phyloP scores from a whole-genome alignment of 2,329 filamentous ascomycete species.

The Aspergillus sp. region DNA sequence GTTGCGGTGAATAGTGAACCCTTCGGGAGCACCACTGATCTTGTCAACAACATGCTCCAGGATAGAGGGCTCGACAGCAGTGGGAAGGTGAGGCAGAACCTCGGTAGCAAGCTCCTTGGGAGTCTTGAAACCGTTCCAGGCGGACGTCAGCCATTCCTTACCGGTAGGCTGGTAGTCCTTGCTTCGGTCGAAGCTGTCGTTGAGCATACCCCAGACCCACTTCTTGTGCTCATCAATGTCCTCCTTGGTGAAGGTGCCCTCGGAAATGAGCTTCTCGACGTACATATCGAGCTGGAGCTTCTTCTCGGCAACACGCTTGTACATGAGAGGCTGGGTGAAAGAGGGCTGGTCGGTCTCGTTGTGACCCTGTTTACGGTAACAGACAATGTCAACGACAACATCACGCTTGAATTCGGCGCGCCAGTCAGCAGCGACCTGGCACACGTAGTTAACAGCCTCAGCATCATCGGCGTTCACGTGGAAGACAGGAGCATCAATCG shows the following conservation, averaged over 20 bases:
- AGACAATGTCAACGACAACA: constrained; percentile 96
- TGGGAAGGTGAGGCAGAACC: constrained; percentile 87
- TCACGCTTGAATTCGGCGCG: constrained; percentile 98
- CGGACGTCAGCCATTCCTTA: constrained; percentile 97
- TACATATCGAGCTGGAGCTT: constrained; percentile 86
- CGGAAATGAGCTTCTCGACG: constrained; percentile 82
- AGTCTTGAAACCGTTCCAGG: constrained; percentile 99
- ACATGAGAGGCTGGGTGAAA: constrained; percentile 99
- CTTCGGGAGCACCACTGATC: constrained; percentile 77
- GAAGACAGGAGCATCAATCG: constrained; percentile 97
- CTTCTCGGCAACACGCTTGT: constrained; percentile 91
- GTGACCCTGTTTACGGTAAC: constrained; percentile 98
- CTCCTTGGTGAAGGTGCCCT: constrained; percentile 94
- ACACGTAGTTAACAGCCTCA: constrained; percentile 97
- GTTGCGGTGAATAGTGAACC: constrained; percentile 89
- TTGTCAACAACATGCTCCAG: constrained; percentile 79
- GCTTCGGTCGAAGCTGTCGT: constrained; percentile 94
- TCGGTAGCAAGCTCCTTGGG: constrained; percentile 96
- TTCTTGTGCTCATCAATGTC: constrained; percentile 99
- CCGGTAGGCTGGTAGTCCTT: constrained; percentile 96
- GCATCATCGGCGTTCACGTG: constrained; percentile 99
- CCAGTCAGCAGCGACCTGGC: constrained; percentile 95
- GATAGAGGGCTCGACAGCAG: constrained; percentile 70
- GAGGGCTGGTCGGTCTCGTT: constrained; percentile 99
- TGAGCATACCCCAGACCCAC: constrained; percentile 99